phyloP scores from a whole-genome alignment of 177 flowering plant genomes.

The Telopea speciosissima region DNA sequence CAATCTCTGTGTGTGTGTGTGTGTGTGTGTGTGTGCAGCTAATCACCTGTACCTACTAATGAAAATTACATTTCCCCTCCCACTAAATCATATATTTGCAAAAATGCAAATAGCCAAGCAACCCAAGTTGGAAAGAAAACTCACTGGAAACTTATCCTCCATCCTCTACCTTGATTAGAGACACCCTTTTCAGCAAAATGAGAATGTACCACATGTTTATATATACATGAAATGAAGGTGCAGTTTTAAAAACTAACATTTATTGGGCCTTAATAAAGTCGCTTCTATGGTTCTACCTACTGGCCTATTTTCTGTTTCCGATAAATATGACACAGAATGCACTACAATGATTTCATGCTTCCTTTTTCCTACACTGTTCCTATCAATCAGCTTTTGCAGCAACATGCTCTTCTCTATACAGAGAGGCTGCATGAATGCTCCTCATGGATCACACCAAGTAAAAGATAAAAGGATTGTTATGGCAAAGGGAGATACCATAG shows the following conservation, averaged over 20 bases:
- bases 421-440: constrained; percentile 9
- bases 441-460: not conserved
- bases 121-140: not conserved
- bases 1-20: no score
- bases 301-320: not conserved
- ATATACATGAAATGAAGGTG: not conserved
- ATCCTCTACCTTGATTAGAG: not conserved
- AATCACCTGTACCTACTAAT: no score
- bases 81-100: no score
- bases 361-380: not conserved
- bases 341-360: not conserved
- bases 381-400: constrained; percentile 5
- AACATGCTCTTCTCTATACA: constrained; percentile 3
- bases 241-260: not conserved
- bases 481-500: not conserved
- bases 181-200: no score
- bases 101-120: not conserved
- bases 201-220: not conserved
- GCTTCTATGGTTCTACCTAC: not conserved
- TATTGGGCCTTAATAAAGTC: not conserved
- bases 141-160: not conserved
- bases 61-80: no score
- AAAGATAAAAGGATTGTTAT: not conserved
- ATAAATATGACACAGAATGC: not conserved
- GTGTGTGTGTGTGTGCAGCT: no score